Conservation (phyloP, 768 basidiomycete genomes). For the Agaricus sinodeliciosus region DNA sequence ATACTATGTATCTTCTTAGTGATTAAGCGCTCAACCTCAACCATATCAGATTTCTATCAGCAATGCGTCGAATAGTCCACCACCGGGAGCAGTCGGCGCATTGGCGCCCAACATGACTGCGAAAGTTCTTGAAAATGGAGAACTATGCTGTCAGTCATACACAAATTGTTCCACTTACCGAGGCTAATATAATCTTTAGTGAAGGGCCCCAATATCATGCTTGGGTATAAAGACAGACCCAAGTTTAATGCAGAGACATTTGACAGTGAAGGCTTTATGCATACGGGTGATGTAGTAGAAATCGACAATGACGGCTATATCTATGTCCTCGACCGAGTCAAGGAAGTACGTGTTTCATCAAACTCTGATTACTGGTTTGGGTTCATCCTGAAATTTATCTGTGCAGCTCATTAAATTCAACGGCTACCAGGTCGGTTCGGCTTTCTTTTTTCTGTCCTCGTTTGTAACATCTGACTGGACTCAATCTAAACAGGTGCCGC, state of each 20-base stretch:
- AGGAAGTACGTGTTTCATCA: not conserved
- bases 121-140: constrained; percentile 1
- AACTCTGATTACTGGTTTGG: not conserved
- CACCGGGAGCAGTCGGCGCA: not conserved
- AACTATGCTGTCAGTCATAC: not conserved
- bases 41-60: not conserved
- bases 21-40: not conserved
- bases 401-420: constrained; percentile 1
- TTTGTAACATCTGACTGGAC: too few relatives aligned
- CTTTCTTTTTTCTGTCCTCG: not conserved
- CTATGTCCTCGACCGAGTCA: constrained; percentile 1
- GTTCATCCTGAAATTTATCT: not conserved
- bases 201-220: not conserved
- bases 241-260: constrained; percentile 1
- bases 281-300: not conserved
- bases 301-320: not conserved
- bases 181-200: not conserved
- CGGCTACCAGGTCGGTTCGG: constrained; percentile 1
- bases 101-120: not conserved
- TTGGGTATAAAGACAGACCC: not conserved
- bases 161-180: not conserved
- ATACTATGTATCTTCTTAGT: not conserved
- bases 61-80: not conserved
- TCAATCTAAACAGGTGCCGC: not conserved
- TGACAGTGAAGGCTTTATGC: constrained; percentile 1